Conservation (phyloP, 2,329 filamentous ascomycete genomes). For the Fonsecaea nubica region DNA sequence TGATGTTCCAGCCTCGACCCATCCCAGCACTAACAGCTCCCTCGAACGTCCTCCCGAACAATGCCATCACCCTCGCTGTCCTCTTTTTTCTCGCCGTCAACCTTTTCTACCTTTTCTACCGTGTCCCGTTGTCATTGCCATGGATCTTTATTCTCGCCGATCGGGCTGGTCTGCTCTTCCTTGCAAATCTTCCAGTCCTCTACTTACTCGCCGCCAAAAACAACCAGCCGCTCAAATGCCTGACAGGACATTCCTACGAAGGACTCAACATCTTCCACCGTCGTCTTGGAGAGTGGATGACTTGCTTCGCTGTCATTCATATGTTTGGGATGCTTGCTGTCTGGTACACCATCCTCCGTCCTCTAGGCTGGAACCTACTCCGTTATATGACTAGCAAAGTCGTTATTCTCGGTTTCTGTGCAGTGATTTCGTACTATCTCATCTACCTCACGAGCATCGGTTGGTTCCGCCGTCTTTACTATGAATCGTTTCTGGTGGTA, state of each 20-base stretch:
- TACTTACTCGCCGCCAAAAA: slow-evolving; percentile 69
- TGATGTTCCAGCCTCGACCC: slow-evolving; percentile 65
- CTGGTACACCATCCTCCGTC: slow-evolving; percentile 61
- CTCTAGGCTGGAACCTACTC: slow-evolving; percentile 57
- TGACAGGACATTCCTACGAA: slow-evolving; percentile 71
- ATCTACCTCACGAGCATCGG: slow-evolving; percentile 68
- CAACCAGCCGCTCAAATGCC: slow-evolving; percentile 65
- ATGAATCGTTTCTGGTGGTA: slow-evolving; percentile 66
- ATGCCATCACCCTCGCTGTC: slow-evolving; percentile 62
- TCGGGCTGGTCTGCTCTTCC: slow-evolving; percentile 61
- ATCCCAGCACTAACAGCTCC: slow-evolving; percentile 61
- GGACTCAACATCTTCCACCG: slow-evolving; percentile 70
- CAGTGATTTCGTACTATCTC: slow-evolving; percentile 65
- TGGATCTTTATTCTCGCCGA: slow-evolving; percentile 66
- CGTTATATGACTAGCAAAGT: slow-evolving; percentile 61
- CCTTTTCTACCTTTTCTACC: slow-evolving; percentile 64
- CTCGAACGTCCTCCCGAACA: slow-evolving; percentile 62
- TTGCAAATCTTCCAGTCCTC: slow-evolving; percentile 58
- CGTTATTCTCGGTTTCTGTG: slow-evolving; percentile 61
- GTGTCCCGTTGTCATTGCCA: slow-evolving; percentile 55
- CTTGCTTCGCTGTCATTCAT: slow-evolving; percentile 65
- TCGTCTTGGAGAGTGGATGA: slow-evolving; percentile 67
- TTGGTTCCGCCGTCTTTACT: slow-evolving; percentile 65
- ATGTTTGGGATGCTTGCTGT: slow-evolving; percentile 60
- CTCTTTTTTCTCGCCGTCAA: slow-evolving; percentile 61